phyloP scores from a whole-genome alignment of 1,284 basidiomycete genomes.

The Fomitopsis pinicola region DNA sequence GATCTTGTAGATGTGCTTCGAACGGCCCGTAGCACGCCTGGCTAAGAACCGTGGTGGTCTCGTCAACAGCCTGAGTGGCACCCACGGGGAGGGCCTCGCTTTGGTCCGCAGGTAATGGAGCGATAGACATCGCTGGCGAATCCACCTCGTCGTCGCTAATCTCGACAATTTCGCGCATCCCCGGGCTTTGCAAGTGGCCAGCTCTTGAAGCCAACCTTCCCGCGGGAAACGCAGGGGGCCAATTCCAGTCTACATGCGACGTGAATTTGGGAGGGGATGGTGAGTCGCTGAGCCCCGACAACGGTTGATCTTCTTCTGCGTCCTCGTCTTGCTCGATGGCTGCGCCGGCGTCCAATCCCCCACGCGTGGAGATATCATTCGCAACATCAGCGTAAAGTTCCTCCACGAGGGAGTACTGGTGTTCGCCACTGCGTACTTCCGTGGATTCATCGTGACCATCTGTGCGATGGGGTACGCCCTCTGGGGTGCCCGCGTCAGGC shows the following conservation, averaged over 20 bases:
- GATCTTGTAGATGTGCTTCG: neutral
- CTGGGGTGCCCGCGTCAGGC: constrained; percentile 10
- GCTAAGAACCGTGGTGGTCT: neutral
- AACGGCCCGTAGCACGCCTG: neutral
- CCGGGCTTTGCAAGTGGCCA: constrained; percentile 20
- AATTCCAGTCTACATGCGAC: constrained; percentile 33
- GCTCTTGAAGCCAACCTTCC: constrained; percentile 24
- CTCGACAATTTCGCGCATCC: constrained; percentile 15
- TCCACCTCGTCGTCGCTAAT: constrained; percentile 26
- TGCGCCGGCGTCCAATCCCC: neutral
- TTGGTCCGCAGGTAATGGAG: neutral
- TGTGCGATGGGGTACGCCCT: neutral
- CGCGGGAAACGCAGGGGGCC: constrained; percentile 30
- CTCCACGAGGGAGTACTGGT: neutral
- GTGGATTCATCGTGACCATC: neutral
- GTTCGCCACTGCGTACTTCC: neutral
- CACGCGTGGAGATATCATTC: constrained; percentile 2
- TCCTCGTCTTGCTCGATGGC: neutral
- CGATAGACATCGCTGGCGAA: neutral
- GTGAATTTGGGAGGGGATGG: constrained; percentile 13
- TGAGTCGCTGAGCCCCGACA: neutral
- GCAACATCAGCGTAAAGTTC: constrained; percentile 3
- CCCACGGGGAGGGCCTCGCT: neutral
- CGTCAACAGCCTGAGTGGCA: neutral
- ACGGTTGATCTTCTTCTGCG: neutral